A percentile compares a stretch with the other conserved stretches of the same genome.
phyloP scores from a whole-genome alignment of 2,329 filamentous ascomycete genomes.

The Dothiorella sarmentorum region DNA sequence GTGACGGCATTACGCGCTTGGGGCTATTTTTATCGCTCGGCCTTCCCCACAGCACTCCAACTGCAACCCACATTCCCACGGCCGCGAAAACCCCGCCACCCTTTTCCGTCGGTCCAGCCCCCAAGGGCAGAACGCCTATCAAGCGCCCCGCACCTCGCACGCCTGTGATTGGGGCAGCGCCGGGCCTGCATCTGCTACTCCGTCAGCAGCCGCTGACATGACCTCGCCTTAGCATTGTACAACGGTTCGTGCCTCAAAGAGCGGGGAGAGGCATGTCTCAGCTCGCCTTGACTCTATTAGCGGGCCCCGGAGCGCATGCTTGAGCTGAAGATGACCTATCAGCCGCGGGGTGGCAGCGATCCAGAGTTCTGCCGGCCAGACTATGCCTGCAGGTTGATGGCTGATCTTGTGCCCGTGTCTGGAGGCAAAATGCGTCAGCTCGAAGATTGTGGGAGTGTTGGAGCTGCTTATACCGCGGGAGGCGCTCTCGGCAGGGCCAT shows the following conservation, averaged over 20 bases:
- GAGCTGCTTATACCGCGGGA: conserved; percentile 5
- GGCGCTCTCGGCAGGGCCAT: conserved; percentile 1
- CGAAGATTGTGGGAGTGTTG: not conserved
- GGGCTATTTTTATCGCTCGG: conserved; percentile 10
- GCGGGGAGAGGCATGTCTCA: conserved; percentile 9
- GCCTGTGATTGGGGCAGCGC: not conserved
- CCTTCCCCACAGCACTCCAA: not conserved
- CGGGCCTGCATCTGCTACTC: conserved; percentile 7
- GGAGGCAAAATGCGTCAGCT: not conserved
- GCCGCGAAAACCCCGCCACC: not conserved
- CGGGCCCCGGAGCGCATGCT: conserved; percentile 1
- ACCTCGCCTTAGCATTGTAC: conserved; percentile 9
- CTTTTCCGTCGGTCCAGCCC: not conserved
- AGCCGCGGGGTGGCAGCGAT: not conserved
- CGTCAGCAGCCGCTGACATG: conserved; percentile 19
- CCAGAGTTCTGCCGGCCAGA: not conserved
- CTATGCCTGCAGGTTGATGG: not conserved
- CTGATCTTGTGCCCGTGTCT: conserved; percentile 1
- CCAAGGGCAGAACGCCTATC: not conserved
- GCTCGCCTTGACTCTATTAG: not conserved
- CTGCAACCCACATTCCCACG: not conserved
- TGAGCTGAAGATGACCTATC: not conserved
- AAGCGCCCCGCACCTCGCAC: conserved; percentile 1
- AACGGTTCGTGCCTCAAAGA: conserved; percentile 2
- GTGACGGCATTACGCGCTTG: conserved; percentile 1